Percentiles rank a stretch among this genome's conserved stretches.
These are phyloP conservation scores for Tricholoma flavovirens DNA, from an alignment of 768 basidiomycete species.

Conservation along the genomic window DNA sequence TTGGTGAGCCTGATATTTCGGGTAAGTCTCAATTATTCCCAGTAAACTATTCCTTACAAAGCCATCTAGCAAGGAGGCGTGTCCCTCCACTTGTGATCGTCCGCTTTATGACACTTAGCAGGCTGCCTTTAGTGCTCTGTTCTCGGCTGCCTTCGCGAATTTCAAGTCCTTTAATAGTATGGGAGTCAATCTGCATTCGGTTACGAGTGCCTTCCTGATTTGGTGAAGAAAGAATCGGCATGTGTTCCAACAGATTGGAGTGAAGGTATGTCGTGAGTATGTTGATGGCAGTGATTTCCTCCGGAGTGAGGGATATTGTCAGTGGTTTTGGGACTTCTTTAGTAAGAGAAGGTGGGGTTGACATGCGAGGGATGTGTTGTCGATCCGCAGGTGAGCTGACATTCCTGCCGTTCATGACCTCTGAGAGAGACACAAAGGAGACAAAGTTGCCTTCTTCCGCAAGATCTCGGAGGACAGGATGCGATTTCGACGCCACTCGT, in stretches of 20 bases:
- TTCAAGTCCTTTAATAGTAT: conserved; percentile 86
- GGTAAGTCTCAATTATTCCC: conserved; percentile 4
- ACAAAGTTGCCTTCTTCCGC: conserved; percentile 50
- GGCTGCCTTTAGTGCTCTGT: conserved; percentile 66
- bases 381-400: background rate
- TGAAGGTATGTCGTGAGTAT: conserved; percentile 63
- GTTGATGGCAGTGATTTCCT: conserved; percentile 52
- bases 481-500: conserved; percentile 28
- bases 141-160: conserved; percentile 71
- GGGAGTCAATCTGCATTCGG: conserved; percentile 86
- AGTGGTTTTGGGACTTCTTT: background rate
- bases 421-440: conserved; percentile 36
- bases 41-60: conserved; percentile 56
- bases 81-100: conserved; percentile 76
- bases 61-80: conserved; percentile 66
- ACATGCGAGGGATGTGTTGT: background rate
- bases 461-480: conserved; percentile 45
- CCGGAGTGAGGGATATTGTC: conserved; percentile 20
- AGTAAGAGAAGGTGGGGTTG: background rate
- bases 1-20: conserved; percentile 64
- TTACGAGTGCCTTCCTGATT: conserved; percentile 46
- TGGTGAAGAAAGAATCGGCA: conserved; percentile 59
- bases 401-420: conserved; percentile 1
- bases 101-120: conserved; percentile 68
- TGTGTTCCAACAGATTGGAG: conserved; percentile 68